phyloP scores from a whole-genome alignment of 495 filamentous ascomycete species.

The Annulohypoxylon nitens region DNA sequence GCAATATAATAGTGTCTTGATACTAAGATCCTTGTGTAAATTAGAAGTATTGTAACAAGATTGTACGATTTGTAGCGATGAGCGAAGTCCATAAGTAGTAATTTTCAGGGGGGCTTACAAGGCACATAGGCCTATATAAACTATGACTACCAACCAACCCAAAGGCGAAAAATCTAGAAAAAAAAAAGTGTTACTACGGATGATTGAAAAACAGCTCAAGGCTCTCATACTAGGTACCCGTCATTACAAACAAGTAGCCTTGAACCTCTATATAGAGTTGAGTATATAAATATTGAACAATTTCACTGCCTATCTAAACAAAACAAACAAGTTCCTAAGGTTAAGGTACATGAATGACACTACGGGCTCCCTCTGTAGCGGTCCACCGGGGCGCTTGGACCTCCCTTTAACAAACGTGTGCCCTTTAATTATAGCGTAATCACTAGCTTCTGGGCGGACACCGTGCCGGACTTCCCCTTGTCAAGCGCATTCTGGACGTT shows the following conservation, averaged over 20 bases:
- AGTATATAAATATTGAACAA: background rate
- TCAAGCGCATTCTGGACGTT: constrained; percentile 44
- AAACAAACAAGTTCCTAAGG: background rate
- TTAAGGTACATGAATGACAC: too few relatives aligned
- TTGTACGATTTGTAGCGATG: constrained; percentile 12
- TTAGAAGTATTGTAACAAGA: background rate
- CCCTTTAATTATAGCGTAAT: constrained; percentile 33
- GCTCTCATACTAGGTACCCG: constrained; percentile 13
- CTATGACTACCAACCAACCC: background rate
- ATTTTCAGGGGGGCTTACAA: too few relatives aligned
- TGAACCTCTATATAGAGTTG: background rate
- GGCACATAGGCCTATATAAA: too few relatives aligned
- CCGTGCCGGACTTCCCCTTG: constrained; percentile 18
- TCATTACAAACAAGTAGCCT: constrained; percentile 25
- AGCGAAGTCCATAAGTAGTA: background rate
- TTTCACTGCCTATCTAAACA: background rate
- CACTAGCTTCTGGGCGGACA: constrained; percentile 48
- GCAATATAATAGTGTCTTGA: background rate
- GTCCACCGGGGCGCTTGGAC: background rate
- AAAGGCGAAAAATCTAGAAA: background rate
- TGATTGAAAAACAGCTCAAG: constrained; percentile 27
- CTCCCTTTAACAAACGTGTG: background rate
- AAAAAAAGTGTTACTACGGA: constrained; percentile 20
- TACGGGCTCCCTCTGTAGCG: background rate
- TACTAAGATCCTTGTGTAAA: background rate